phyloP scores from a whole-genome alignment of 1,284 basidiomycete genomes.

The Leucocoprinus gongylophorus region DNA sequence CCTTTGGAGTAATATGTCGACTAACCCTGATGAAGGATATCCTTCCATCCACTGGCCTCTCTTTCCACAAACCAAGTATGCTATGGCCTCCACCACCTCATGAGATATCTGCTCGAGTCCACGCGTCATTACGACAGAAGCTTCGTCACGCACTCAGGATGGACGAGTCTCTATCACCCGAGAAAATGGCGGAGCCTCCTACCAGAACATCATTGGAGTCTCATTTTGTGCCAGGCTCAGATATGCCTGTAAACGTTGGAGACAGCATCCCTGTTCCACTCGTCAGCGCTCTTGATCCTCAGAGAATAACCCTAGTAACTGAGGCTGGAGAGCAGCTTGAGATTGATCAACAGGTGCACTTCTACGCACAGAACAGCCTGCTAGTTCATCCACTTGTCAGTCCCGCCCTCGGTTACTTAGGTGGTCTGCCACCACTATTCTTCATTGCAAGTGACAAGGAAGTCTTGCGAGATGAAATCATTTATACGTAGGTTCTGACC shows the following conservation, averaged over 20 bases:
- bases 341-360: slow-evolving; percentile 73
- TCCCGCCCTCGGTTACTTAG: slow-evolving; percentile 77
- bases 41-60: slow-evolving; percentile 61
- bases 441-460: slow-evolving; percentile 88
- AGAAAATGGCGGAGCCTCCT: slow-evolving; percentile 20
- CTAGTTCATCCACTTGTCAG: slow-evolving; percentile 84
- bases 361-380: slow-evolving; percentile 85
- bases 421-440: slow-evolving; percentile 84
- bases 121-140: slow-evolving; percentile 51
- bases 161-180: slow-evolving; percentile 16
- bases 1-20: background rate
- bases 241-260: slow-evolving; percentile 38
- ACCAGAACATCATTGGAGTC: slow-evolving; percentile 17
- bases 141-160: slow-evolving; percentile 52
- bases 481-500: slow-evolving; percentile 63
- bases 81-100: slow-evolving; percentile 89
- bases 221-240: slow-evolving; percentile 11
- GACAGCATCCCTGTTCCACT: slow-evolving; percentile 40
- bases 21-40: slow-evolving; percentile 48
- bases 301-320: slow-evolving; percentile 39
- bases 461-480: slow-evolving; percentile 87
- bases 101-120: slow-evolving; percentile 59
- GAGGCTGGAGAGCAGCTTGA: slow-evolving; percentile 45
- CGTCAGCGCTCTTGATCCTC: slow-evolving; percentile 27
- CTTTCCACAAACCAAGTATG: slow-evolving; percentile 77